Base-by-base conservation (phyloP, 768 basidiomycete genomes). In the Galerina sulciceps region DNA sequence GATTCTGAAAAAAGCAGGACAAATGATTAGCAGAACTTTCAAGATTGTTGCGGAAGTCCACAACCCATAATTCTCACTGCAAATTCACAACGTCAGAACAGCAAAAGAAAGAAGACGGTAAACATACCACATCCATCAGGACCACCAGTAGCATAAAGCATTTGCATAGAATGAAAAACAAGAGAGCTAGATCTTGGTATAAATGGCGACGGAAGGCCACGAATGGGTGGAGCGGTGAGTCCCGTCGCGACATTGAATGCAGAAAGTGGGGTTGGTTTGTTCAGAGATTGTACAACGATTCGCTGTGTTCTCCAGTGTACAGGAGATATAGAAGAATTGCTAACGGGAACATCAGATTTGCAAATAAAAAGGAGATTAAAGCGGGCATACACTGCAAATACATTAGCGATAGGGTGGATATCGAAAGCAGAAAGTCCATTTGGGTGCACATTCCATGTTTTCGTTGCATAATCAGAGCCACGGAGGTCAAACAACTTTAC, bases 401-500 rank as follows among this genome's bases (percentile, higher is more conserved):
- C 89, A 38, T 87, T 85, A 0, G 93, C 83, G 50, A 88, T 83
- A 10, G 89, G 79, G 73, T 99, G 97, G 1, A 93, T 87, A 62
- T 97, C 94, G 64, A 99, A 90, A 1, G 89, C 84, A 10, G 92
- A 85, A 46, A 98, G 77, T 10, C 95, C 94, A 31, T 85, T 74
- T 1, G 85, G 82, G 62, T 89, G 85, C 20, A 85, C 70, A 38
- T 89, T 81, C 81, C 90, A 87, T 38, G 83, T 81, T 48, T 85
- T 78, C 11, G 85, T 68, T 5, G 92, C 81, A 31, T 72, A 73
- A 43, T 90, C 85, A 2, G 79, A 64, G 15, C 83, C 81, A 54
- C 97, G 87, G 31, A 91, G 76, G 73, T 99, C 97, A 89, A 95
- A 99, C 9, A 99, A 74, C 66, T 91, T 91, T 41, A 97, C 89